Conservation (phyloP, 257 asterid species). For the Avicennia marina region DNA sequence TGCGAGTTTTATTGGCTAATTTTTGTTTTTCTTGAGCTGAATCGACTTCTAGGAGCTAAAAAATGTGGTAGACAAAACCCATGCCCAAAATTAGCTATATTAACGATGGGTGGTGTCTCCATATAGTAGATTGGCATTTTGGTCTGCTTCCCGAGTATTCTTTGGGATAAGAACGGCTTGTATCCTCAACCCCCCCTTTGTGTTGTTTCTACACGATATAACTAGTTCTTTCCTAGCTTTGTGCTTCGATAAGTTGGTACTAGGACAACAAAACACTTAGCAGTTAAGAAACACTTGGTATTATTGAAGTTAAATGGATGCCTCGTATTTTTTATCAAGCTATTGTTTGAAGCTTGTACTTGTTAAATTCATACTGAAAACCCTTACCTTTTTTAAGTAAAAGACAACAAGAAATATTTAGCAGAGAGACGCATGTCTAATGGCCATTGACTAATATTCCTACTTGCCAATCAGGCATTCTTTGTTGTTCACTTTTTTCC, state of each 20-base stretch:
- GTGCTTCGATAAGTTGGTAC: not conserved
- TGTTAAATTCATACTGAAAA: not conserved
- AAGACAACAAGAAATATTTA: not conserved
- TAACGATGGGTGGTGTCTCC: slow-evolving; percentile 6
- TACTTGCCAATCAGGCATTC: not conserved
- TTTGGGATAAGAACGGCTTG: not conserved
- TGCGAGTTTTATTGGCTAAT: not conserved
- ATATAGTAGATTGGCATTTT: not conserved
- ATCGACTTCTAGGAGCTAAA: slow-evolving; percentile 3
- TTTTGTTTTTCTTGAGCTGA: not conserved
- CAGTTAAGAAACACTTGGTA: not conserved
- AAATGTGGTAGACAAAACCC: not conserved
- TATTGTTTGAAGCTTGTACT: not conserved
- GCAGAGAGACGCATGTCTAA: not conserved
- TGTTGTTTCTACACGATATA: not conserved
- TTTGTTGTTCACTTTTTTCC: not conserved
- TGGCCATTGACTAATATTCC: slow-evolving; percentile 1
- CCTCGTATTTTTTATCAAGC: not conserved
- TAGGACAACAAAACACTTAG: not conserved
- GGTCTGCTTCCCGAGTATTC: not conserved
- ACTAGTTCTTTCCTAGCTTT: not conserved
- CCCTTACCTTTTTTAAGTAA: not conserved
- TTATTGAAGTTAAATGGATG: not conserved
- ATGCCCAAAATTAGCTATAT: slow-evolving; percentile 5
- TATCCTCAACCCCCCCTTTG: not conserved